These are phyloP conservation scores for Collybiopsis luxurians DNA, from an alignment of 768 basidiomycete species.

Conservation along the genomic window DNA sequence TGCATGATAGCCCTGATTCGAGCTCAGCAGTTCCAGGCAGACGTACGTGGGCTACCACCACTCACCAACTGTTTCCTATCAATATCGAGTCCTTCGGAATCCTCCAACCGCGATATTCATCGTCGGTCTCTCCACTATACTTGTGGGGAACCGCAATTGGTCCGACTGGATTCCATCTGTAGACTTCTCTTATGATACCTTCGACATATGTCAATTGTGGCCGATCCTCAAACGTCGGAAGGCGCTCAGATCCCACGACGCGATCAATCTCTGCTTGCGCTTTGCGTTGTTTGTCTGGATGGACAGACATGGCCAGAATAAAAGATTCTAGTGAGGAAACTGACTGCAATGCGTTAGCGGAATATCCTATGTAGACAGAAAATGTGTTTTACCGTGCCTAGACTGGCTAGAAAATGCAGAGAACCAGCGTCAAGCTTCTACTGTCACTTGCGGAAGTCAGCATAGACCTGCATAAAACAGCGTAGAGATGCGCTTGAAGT, in stretches of 20 bases:
- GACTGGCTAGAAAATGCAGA: too few relatives aligned
- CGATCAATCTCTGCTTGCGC: slow-evolving; percentile 5
- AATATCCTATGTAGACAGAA: too few relatives aligned
- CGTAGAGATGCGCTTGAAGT: slow-evolving; percentile 5
- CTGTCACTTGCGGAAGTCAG: too few relatives aligned
- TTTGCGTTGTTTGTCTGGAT: slow-evolving; percentile 13
- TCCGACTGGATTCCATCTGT: slow-evolving; percentile 16
- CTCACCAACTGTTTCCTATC: slow-evolving; percentile 31
- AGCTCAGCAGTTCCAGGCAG: too few relatives aligned
- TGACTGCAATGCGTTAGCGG: too few relatives aligned
- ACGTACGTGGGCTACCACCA: too few relatives aligned
- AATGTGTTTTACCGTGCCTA: too few relatives aligned
- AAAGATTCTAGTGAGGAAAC: slow-evolving; percentile 14
- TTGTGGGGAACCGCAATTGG: slow-evolving; percentile 28
- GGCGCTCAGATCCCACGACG: slow-evolving; percentile 16
- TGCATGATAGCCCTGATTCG: too few relatives aligned
- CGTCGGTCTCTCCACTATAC: slow-evolving; percentile 22
- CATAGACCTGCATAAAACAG: slow-evolving; percentile 4
- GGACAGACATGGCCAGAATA: slow-evolving; percentile 15
- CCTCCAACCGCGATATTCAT: slow-evolving; percentile 29
- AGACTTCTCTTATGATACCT: slow-evolving; percentile 16
- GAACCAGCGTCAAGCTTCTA: too few relatives aligned
- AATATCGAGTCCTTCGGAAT: slow-evolving; percentile 33
- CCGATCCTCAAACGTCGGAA: slow-evolving; percentile 16
- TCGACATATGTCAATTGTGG: slow-evolving; percentile 19